These are phyloP conservation scores for Yamadazyma songkhlaensis DNA, from an alignment of 1,139 yeast genomes.

Conservation along the genomic window DNA sequence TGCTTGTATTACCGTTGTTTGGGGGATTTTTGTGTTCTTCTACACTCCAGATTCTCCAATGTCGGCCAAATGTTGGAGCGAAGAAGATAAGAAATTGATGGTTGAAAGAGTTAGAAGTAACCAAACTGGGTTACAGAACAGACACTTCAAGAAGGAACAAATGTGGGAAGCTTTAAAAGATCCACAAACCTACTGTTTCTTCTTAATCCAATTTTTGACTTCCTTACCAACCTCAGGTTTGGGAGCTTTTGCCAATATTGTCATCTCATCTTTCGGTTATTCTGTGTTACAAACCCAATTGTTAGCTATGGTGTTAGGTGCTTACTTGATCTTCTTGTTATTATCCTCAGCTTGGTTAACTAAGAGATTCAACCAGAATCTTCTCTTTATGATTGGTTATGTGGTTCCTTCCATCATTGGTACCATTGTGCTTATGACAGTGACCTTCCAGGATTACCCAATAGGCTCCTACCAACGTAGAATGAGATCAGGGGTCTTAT, in stretches of 20 bases:
- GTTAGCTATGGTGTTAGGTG: slow-evolving; percentile 40
- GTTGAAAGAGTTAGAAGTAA: slow-evolving; percentile 32
- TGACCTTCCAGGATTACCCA: slow-evolving; percentile 20
- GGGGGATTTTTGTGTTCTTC: slow-evolving; percentile 27
- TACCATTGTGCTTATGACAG: slow-evolving; percentile 31
- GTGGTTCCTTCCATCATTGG: slow-evolving; percentile 36
- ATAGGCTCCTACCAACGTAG: slow-evolving; percentile 17
- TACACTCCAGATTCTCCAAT: slow-evolving; percentile 34
- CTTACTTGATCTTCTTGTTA: slow-evolving; percentile 30
- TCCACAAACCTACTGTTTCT: slow-evolving; percentile 36
- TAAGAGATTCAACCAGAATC: slow-evolving; percentile 19
- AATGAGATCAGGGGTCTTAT: slow-evolving; percentile 17
- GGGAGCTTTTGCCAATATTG: slow-evolving; percentile 39
- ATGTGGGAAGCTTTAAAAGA: slow-evolving; percentile 28
- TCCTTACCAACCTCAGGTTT: slow-evolving; percentile 42
- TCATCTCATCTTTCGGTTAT: slow-evolving; percentile 37
- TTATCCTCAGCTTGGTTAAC: slow-evolving; percentile 31
- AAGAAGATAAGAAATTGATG: slow-evolving; percentile 27
- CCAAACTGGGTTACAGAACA: slow-evolving; percentile 31
- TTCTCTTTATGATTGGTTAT: slow-evolving; percentile 23
- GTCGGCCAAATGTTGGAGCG: slow-evolving; percentile 26
- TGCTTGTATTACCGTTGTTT: slow-evolving; percentile 32
- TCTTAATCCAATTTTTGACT: slow-evolving; percentile 32
- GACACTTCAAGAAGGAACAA: slow-evolving; percentile 26
- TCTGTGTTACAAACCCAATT: slow-evolving; percentile 30